Evolutionary conservation across 2,329 filamentous ascomycete genomes (phyloP).

Genomic region (Calonectria ilicicola): DNA sequence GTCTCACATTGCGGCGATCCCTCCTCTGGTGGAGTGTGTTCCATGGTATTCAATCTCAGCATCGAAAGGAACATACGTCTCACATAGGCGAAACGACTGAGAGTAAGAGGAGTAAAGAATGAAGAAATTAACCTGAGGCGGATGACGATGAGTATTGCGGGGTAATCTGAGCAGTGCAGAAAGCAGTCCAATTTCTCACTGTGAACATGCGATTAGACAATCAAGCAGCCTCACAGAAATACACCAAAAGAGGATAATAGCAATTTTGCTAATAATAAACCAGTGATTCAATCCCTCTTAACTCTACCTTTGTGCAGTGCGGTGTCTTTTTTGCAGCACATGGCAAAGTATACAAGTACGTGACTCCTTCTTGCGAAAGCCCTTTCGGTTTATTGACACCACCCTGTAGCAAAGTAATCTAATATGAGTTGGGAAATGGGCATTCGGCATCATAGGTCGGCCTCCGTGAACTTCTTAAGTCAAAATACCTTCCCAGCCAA

Average conservation of each 20-base stretch:
- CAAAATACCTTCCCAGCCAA: background rate
- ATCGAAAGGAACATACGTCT: too few relatives aligned
- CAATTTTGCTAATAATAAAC: background rate
- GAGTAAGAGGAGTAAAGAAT: too few relatives aligned
- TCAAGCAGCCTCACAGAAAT: too few relatives aligned
- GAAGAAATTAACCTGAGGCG: too few relatives aligned
- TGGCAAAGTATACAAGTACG: background rate
- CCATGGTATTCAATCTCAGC: too few relatives aligned
- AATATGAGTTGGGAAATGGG: background rate
- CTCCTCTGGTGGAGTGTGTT: too few relatives aligned
- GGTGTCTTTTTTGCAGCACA: background rate
- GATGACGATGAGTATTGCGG: too few relatives aligned
- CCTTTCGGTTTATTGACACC: background rate
- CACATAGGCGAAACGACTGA: too few relatives aligned
- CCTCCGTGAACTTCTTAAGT: background rate
- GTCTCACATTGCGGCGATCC: too few relatives aligned
- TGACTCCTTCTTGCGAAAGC: background rate
- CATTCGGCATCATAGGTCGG: background rate
- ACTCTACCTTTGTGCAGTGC: background rate
- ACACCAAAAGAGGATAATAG: background rate
- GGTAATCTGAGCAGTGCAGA: too few relatives aligned
- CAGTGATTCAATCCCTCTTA: background rate
- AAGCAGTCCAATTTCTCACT: too few relatives aligned
- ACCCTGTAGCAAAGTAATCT: background rate
- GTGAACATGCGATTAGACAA: too few relatives aligned